Evolutionary conservation across 2,329 filamentous ascomycete species (phyloP), one percentile per base, ranked within the genome.

Genomic region (Cladophialophora immunda): DNA sequence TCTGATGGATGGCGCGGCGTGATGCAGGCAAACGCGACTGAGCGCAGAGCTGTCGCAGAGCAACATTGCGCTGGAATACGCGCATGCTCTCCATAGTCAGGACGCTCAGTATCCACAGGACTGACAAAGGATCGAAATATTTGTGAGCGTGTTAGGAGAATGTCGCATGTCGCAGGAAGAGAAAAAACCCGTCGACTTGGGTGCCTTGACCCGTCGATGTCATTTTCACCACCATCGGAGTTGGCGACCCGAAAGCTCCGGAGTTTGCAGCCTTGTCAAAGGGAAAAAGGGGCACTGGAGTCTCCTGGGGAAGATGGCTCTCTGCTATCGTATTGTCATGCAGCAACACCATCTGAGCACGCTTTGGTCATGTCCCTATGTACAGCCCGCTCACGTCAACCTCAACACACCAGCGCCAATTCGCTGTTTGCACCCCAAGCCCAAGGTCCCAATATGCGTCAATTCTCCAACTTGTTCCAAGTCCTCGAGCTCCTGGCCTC

Each of bases 21-120:
- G 54, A 6, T 11, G 56, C 38, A 41, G 38, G 38, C 38, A 8
- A 19, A 41, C 38, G 38, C 38, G 15, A 15, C 38, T 19, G 19
- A 13, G 22, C 25, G 34, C 61, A 58, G 15, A 68, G 62, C 25
- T 66, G 58, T 22, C 50, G 54, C n/a, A 65, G 22, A 56, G 41
- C 61, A 52, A 55, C 62, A 41, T 45, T 32, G 50, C 66, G 56
- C 60, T 68, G 62, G 9, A 65, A 36, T n/a, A 64, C 5, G 34
- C 65, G 70, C 61, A 72, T 59, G 34, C 64, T 62, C 47, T 71
- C 59, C 70, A 72, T 72, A 27, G 22, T 52, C 56, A 19, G 7
- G 45, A 60, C 19, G 7, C 19, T 47, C 19, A 47, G n/a, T 2
- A 22, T 11, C n/a, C 41, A 47, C 41, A 7, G 13, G n/a, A 11